Evolutionary conservation across 2,329 filamentous ascomycete species (phyloP).

Genomic region (Thermoascus crustaceus): DNA sequence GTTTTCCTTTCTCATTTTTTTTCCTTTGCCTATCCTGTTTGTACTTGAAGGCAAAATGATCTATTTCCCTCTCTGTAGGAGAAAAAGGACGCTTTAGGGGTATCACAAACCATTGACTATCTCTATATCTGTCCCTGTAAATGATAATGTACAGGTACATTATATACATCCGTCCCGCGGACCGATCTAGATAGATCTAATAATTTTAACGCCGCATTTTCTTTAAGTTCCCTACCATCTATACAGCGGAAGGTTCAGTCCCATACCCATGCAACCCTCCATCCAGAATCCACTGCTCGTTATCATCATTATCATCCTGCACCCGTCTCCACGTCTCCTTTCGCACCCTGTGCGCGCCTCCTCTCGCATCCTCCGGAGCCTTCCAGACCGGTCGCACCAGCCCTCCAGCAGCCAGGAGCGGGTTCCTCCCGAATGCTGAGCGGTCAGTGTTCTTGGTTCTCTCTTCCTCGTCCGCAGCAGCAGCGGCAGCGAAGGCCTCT

Average conservation of each 20-base stretch:
- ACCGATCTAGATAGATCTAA: no score
- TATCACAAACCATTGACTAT: no score
- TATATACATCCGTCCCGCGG: no score
- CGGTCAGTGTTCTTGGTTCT: conserved; percentile 13
- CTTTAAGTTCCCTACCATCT: no score
- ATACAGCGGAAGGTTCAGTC: conserved; percentile 1
- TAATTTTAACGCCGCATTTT: no score
- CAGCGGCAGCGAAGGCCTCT: conserved; percentile 8
- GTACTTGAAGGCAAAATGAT: no score
- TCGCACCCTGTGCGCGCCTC: conserved; percentile 20
- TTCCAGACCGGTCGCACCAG: conserved; percentile 40
- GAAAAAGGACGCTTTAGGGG: no score
- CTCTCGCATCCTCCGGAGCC: conserved; percentile 22
- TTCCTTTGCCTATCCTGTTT: no score
- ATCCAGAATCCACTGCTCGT: conserved; percentile 41
- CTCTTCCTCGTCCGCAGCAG: conserved; percentile 10
- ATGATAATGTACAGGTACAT: no score
- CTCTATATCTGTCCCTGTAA: no score
- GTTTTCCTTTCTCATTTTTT: no score
- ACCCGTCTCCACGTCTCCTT: conserved; percentile 40
- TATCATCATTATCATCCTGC: conserved; percentile 40
- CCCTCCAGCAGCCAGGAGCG: conserved; percentile 35
- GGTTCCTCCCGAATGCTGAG: conserved; percentile 37
- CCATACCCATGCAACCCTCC: conserved; percentile 33
- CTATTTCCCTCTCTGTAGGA: no score